These are phyloP conservation scores for Nicotiana tomentosiformis DNA, from an alignment of 257 asterid genomes.

Conservation along the genomic window DNA sequence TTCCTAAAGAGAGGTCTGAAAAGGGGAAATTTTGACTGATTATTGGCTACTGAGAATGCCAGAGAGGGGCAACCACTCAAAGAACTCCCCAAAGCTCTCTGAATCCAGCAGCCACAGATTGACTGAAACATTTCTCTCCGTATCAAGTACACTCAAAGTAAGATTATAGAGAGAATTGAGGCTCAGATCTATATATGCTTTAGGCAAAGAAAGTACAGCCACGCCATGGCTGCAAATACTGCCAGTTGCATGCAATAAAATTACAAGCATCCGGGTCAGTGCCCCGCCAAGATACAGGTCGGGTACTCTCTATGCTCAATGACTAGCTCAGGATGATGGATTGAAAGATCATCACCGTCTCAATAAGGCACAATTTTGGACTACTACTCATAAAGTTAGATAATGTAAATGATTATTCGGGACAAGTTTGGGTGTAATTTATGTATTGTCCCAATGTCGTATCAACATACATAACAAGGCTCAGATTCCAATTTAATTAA, in stretches of 20 bases:
- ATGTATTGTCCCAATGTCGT: not conserved
- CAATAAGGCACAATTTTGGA: not conserved
- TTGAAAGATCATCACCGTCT: not conserved
- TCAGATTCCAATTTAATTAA: not conserved
- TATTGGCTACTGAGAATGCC: too few relatives aligned
- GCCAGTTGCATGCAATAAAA: not conserved
- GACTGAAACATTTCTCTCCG: not conserved
- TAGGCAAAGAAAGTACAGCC: not conserved
- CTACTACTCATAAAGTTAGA: not conserved
- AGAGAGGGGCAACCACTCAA: too few relatives aligned
- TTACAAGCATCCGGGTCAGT: not conserved
- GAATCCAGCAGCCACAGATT: not conserved
- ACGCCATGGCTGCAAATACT: not conserved
- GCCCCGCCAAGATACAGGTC: not conserved
- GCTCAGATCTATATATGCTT: not conserved
- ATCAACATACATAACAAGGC: not conserved
- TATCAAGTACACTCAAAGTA: not conserved
- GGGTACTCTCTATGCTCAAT: not conserved
- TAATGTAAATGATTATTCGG: too few relatives aligned
- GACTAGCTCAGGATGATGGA: not conserved
- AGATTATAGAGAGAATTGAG: not conserved
- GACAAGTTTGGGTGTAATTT: too few relatives aligned
- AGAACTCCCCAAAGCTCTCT: too few relatives aligned
- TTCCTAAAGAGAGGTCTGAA: too few relatives aligned
- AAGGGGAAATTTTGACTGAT: too few relatives aligned